Conservation (phyloP, 2,329 filamentous ascomycete genomes). For the Trichoderma harzianum region DNA sequence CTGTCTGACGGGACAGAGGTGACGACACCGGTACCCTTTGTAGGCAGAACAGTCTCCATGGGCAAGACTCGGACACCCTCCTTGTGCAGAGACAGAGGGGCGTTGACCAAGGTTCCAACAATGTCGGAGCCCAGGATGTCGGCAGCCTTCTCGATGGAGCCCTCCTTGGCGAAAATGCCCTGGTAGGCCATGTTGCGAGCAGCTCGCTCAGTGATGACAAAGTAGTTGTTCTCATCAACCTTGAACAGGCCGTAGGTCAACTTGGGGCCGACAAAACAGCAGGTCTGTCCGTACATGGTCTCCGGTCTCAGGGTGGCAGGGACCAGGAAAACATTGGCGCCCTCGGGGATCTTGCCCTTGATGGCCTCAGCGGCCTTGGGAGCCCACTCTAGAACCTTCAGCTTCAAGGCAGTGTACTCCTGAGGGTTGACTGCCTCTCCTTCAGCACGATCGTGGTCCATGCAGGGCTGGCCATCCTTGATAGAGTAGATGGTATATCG, state of each 20-base stretch:
- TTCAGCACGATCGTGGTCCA: conserved; percentile 47
- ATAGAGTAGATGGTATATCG: conserved; percentile 81
- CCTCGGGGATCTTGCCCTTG: conserved; percentile 72
- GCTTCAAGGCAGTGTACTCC: conserved; percentile 89
- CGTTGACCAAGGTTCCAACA: conserved; percentile 83
- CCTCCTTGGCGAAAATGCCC: conserved; percentile 75
- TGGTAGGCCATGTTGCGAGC: conserved; percentile 97
- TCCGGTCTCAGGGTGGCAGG: conserved; percentile 91
- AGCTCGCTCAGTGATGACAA: conserved; percentile 76
- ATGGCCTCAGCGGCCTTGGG: conserved; percentile 68
- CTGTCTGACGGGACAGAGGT: conserved; percentile 95
- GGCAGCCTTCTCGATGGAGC: conserved; percentile 68
- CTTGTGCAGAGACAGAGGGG: conserved; percentile 81
- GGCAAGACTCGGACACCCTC: conserved; percentile 84
- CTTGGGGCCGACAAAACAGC: conserved; percentile 89
- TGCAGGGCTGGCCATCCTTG: conserved; percentile 45
- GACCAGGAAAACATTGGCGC: conserved; percentile 80
- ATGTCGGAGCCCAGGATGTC: conserved; percentile 75
- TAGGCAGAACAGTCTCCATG: conserved; percentile 89
- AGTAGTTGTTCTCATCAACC: conserved; percentile 73
- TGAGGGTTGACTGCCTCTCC: conserved; percentile 64
- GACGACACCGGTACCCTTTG: conserved; percentile 95
- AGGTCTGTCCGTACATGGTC: conserved; percentile 98
- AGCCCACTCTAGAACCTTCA: conserved; percentile 88
- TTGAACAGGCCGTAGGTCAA: conserved; percentile 89